A percentile compares a stretch with the other conserved stretches of the same genome.
Conservation (phyloP, 257 asterid species). For the Fraxinus excelsior region DNA sequence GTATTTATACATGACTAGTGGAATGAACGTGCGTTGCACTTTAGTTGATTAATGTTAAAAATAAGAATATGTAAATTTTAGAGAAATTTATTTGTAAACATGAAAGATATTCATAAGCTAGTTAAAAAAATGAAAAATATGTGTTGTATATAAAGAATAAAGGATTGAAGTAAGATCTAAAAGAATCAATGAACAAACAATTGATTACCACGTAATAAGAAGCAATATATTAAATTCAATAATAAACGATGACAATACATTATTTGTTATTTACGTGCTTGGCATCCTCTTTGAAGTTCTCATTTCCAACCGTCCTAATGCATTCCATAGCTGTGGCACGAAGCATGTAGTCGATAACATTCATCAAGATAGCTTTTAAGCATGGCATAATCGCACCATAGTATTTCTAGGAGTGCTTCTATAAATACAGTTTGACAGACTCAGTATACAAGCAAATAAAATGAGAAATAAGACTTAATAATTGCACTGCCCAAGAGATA, state of each 20-base stretch:
- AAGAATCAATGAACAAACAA: background rate
- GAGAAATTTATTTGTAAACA: too few species aligned
- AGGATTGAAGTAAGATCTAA: too few species aligned
- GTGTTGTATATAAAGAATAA: too few species aligned
- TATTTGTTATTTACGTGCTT: constrained; percentile 57
- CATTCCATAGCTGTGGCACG: constrained; percentile 97
- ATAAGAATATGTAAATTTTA: too few species aligned
- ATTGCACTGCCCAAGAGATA: background rate
- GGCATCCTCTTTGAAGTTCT: constrained; percentile 78
- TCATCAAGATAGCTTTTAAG: constrained; percentile 78
- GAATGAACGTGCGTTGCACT: too few species aligned
- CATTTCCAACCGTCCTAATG: constrained; percentile 87
- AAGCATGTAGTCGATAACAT: constrained; percentile 89
- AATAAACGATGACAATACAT: constrained; percentile 9
- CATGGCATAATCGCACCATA: constrained; percentile 89
- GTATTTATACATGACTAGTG: too few species aligned
- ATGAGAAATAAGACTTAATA: constrained; percentile 1
- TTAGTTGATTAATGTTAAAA: too few species aligned
- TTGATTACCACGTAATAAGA: background rate
- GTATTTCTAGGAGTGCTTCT: constrained; percentile 83
- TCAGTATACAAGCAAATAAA: constrained; percentile 25
- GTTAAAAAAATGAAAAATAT: too few species aligned
- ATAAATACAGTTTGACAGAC: constrained; percentile 15
- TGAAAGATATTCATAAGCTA: too few species aligned
- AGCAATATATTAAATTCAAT: background rate